These are phyloP conservation scores for Hypoxylon sp. DNA, from an alignment of 2,329 filamentous ascomycete species.

Conservation along the genomic window DNA sequence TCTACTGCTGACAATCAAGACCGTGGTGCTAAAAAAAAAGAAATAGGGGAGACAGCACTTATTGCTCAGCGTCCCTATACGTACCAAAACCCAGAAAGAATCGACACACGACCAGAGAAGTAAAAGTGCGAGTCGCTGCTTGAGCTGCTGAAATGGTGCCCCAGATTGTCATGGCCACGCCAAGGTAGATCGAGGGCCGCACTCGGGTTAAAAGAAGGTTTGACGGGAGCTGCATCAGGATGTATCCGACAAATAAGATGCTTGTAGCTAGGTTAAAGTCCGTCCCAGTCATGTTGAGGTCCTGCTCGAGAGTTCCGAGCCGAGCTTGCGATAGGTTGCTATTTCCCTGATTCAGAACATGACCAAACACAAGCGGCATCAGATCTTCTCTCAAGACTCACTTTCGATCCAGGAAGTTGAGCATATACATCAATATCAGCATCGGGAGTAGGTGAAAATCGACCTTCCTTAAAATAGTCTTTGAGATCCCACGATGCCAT, in stretches of 20 bases:
- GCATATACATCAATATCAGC: constrained; percentile 68
- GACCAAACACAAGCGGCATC: neutral
- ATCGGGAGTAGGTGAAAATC: constrained; percentile 67
- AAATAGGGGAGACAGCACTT: neutral
- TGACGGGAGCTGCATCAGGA: constrained; percentile 74
- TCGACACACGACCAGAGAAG: constrained; percentile 61
- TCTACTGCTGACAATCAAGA: neutral
- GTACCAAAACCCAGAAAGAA: constrained; percentile 63
- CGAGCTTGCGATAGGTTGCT: constrained; percentile 69
- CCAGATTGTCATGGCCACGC: constrained; percentile 61
- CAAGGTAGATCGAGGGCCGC: constrained; percentile 68
- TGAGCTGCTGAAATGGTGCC: constrained; percentile 60
- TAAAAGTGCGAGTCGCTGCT: constrained; percentile 61
- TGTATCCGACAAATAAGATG: constrained; percentile 71
- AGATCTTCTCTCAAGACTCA: constrained; percentile 34
- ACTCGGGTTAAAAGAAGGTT: constrained; percentile 71
- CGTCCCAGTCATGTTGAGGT: constrained; percentile 68
- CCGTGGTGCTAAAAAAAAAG: neutral
- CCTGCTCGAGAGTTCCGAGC: constrained; percentile 67
- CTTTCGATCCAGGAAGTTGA: constrained; percentile 69
- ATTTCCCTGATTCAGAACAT: constrained; percentile 31
- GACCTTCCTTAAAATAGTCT: constrained; percentile 64
- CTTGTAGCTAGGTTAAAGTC: constrained; percentile 71
- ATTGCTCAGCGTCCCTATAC: neutral
- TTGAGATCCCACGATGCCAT: constrained; percentile 52